Percentiles rank a stretch among this genome's conserved stretches.
Evolutionary conservation across 192 early-diverging fungal species (phyloP).

Genomic region (Backusella circina): DNA sequence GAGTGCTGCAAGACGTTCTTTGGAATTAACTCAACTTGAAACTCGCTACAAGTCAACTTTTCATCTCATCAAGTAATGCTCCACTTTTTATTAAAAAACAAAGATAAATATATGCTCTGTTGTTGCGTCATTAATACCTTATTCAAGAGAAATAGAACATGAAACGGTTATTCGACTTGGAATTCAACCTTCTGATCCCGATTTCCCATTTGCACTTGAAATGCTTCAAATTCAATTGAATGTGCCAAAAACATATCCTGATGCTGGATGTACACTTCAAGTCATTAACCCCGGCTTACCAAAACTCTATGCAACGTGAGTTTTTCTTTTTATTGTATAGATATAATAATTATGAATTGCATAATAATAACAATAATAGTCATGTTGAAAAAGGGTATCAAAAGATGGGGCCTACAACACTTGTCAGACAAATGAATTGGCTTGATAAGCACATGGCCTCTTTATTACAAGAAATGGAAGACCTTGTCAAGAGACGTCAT

Average conservation of each 20-base stretch:
- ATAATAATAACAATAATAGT: constrained; percentile 24
- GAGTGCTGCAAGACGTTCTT: background rate
- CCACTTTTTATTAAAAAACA: no score
- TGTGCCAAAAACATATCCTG: constrained; percentile 52
- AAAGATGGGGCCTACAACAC: constrained; percentile 13
- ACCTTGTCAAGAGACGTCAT: background rate
- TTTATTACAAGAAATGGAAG: constrained; percentile 42
- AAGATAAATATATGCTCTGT: no score
- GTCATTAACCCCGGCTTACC: constrained; percentile 51
- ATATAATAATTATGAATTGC: background rate
- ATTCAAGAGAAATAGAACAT: background rate
- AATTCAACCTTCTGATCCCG: constrained; percentile 59
- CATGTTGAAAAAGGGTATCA: constrained; percentile 58
- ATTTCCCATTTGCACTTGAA: constrained; percentile 76
- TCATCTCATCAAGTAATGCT: constrained; percentile 6
- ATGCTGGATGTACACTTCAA: constrained; percentile 33
- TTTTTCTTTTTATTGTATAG: no score
- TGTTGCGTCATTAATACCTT: background rate
- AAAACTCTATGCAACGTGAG: constrained; percentile 39
- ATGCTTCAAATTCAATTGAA: constrained; percentile 52
- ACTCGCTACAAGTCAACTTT: constrained; percentile 17
- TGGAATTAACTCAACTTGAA: constrained; percentile 21
- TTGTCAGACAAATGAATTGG: constrained; percentile 51
- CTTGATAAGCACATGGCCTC: constrained; percentile 61
- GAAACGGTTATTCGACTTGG: constrained; percentile 25